phyloP scores from a whole-genome alignment of 1,284 basidiomycete genomes.

The Marasmius fiardii region DNA sequence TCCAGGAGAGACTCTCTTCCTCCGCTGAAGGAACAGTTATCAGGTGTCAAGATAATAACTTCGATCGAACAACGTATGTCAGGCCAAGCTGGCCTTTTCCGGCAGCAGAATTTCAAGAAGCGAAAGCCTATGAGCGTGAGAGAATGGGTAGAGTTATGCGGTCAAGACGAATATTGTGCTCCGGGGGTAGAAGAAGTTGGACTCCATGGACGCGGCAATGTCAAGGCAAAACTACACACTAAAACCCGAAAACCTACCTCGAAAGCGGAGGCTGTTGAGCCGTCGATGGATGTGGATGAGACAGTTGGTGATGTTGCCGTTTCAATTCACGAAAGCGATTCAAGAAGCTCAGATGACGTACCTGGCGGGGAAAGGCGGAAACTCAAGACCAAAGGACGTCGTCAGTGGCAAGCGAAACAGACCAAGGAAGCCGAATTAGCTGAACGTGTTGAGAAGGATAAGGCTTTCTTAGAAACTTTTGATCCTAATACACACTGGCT shows the following conservation, averaged over 20 bases:
- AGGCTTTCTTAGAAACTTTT: slow-evolving; percentile 66
- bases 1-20: slow-evolving; percentile 76
- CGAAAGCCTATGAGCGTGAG: slow-evolving; percentile 78
- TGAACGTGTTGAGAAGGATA: slow-evolving; percentile 52
- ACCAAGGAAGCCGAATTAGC: slow-evolving; percentile 51
- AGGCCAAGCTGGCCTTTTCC: slow-evolving; percentile 82
- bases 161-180: slow-evolving; percentile 62
- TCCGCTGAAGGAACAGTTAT: slow-evolving; percentile 62
- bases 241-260: slow-evolving; percentile 31
- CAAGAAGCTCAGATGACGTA: slow-evolving; percentile 21
- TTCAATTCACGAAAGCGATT: no score
- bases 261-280: slow-evolving; percentile 31
- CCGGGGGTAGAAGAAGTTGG: slow-evolving; percentile 70
- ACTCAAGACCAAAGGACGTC: slow-evolving; percentile 40
- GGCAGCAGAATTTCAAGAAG: slow-evolving; percentile 89
- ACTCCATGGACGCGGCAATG: slow-evolving; percentile 44
- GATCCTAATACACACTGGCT: slow-evolving; percentile 75
- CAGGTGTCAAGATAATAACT: slow-evolving; percentile 72
- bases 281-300: slow-evolving; percentile 24
- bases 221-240: slow-evolving; percentile 30
- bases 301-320: slow-evolving; percentile 29
- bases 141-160: slow-evolving; percentile 85
- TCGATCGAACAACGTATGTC: slow-evolving; percentile 93
- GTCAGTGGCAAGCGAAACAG: slow-evolving; percentile 42
- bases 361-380: slow-evolving; percentile 19